Evolutionary conservation across 352 stramenopile species (phyloP), one percentile per base, ranked within the genome.

Genomic region (Poterioochromonas sp.): DNA sequence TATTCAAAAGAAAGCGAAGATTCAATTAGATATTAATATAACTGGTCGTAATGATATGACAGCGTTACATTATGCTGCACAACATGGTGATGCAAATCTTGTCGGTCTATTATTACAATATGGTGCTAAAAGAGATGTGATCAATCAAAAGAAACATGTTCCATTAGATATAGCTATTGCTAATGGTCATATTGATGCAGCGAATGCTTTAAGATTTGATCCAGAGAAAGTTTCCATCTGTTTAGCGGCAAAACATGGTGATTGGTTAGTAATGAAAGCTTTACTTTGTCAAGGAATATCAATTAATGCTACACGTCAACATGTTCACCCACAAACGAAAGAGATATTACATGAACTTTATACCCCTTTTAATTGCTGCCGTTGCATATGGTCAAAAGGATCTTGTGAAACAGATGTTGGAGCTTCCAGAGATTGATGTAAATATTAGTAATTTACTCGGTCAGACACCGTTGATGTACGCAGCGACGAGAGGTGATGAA

Each of bases 41-140:
- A 51, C 64, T 79, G 69, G 79, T 79, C 64, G 76, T 82, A 76
- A 76, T 81, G 29, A 65, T 51, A 83, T 83, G 80, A 83, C 80
- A 1, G 78, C 80, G 0, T 54, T 83, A 54, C 81, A 83, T 68
- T 83, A 83, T 34, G 80, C 80, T 26, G 68, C 79, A 26, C 79
- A 83, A 47, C 26, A 53, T 35, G 73, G 63, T 5, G 5, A 26
- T 41, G 5, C 37, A 11, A 49, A 26, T n/a, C 3, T 71, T 22
- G 35, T 44, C 15, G 62, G 62, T 32, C n/a, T 37, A 44, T 49
- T 71, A 32, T 29, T 71, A 26, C 35, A 26, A 26, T 11, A n/a
- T 8, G 34, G 34, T 41, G 62, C 62, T n/a, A 5, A 68, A 68
- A 11, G 63, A 47, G 32, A 32, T 29, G 40, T 47, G 11, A 49